Evolutionary conservation across 2,329 filamentous ascomycete species (phyloP), one percentile per base, ranked within the genome.

Genomic region (Stemphylium vesicarium): DNA sequence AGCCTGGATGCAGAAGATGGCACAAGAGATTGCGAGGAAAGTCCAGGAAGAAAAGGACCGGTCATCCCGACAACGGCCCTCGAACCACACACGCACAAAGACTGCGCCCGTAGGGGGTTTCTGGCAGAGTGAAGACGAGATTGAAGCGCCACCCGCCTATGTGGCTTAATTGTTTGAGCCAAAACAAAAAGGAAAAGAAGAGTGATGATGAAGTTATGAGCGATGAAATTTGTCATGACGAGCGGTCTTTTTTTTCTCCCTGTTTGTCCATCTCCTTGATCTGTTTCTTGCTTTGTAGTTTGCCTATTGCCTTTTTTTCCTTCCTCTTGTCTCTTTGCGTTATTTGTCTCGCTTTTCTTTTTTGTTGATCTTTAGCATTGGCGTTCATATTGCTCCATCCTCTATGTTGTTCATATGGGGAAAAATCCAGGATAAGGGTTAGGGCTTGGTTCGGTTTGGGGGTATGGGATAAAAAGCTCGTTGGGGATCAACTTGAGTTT

Each of bases 1-100:
- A 74, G 91, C 90, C 2, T 95, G 91, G 90, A 89, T 95, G 77
- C 87, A 89, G 79, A 95, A 96, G 80, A 95, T 99, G 85, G 93
- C 94, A 4, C 88, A 88, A 60, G 95, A 98, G 75, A 94, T 98
- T 66, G 92, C 92, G 32, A 82, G 88, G 45, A 89, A 91, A 51
- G 92, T 96, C 62, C 91, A 94, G 63, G 91, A 96, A 64, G 91
- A 96, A 77, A 95, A 96, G 77, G 77, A 73, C n/a, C 31, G 32
- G 36, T 46, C 52, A 10, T 55, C 52, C n/a, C 18, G 29, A 5
- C 33, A 37, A 22, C 55, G 50, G 3, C 50, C 56, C 24, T 52
- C 59, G n/a, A 43, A 37, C 18, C 53, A 50, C 8, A 33, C 53
- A 10, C 47, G 41, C 16, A 57, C 42, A 7, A 57, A 57, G 45